Percentiles rank a stretch among this genome's conserved stretches.
These are phyloP conservation scores for Starmerella potacharoeniae DNA, from an alignment of 805 yeast species.

Conservation along the genomic window DNA sequence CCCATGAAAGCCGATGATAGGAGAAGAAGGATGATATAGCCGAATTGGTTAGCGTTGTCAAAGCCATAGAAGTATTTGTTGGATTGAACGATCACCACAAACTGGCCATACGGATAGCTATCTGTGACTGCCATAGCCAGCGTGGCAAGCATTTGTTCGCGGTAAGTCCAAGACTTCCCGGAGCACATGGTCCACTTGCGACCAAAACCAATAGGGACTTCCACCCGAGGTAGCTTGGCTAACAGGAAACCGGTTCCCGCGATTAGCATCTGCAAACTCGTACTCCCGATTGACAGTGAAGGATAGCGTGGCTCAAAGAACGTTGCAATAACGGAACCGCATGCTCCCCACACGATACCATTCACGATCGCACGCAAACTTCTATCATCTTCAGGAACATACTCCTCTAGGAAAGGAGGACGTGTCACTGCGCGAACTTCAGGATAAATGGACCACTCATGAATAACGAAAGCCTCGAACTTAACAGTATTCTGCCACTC, in stretches of 20 bases:
- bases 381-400: slow-evolving; percentile 33
- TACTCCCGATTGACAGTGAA: slow-evolving; percentile 40
- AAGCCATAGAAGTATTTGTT: slow-evolving; percentile 28
- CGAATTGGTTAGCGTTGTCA: slow-evolving; percentile 28
- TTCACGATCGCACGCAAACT: slow-evolving; percentile 42
- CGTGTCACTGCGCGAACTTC: slow-evolving; percentile 48
- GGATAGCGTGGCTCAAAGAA: slow-evolving; percentile 52
- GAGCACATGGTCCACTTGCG: slow-evolving; percentile 34
- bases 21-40: slow-evolving; percentile 43
- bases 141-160: slow-evolving; percentile 58
- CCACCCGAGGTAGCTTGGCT: slow-evolving; percentile 21
- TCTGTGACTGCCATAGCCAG: slow-evolving; percentile 24
- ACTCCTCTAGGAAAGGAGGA: slow-evolving; percentile 36
- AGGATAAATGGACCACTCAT: slow-evolving; percentile 44
- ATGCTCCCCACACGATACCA: slow-evolving; percentile 40
- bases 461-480: slow-evolving; percentile 35
- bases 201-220: slow-evolving; percentile 4
- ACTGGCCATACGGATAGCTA: slow-evolving; percentile 20
- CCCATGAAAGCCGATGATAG: slow-evolving; percentile 53
- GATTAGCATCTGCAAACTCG: slow-evolving; percentile 48
- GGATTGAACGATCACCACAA: slow-evolving; percentile 28
- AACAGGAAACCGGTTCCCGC: slow-evolving; percentile 45
- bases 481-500: slow-evolving; percentile 20
- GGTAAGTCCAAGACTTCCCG: slow-evolving; percentile 47
- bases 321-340: slow-evolving; percentile 46